These are phyloP conservation scores for Zanthoxylum bungeanum DNA, from an alignment of 345 rosid species.

Conservation along the genomic window DNA sequence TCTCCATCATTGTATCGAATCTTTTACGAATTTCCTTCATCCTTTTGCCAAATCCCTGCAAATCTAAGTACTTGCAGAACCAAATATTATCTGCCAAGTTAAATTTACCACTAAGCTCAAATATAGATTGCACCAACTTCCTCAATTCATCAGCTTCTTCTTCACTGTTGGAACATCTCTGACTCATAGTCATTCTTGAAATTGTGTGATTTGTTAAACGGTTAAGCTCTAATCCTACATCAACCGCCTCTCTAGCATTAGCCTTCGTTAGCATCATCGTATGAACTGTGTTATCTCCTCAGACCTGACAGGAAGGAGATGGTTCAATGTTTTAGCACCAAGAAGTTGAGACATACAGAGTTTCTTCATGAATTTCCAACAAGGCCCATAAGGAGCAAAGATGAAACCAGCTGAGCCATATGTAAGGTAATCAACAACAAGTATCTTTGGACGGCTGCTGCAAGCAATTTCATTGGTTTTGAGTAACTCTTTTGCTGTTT, in stretches of 20 bases:
- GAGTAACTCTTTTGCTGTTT: constrained; percentile 55
- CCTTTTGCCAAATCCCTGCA: constrained; percentile 42
- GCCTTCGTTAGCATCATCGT: constrained; percentile 30
- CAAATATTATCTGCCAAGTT: constrained; percentile 51
- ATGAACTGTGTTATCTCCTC: constrained; percentile 37
- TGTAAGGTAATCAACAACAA: constrained; percentile 46
- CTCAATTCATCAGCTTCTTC: constrained; percentile 40
- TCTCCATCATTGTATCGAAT: constrained; percentile 42
- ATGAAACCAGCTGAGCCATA: constrained; percentile 53
- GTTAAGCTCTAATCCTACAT: constrained; percentile 44
- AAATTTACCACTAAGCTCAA: constrained; percentile 41
- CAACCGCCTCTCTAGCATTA: constrained; percentile 24
- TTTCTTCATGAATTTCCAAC: constrained; percentile 70
- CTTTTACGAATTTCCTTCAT: constrained; percentile 31
- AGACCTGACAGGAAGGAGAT: constrained; percentile 31
- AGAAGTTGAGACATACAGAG: constrained; percentile 48
- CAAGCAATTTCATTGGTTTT: constrained; percentile 57
- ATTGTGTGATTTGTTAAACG: constrained; percentile 36
- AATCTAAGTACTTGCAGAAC: constrained; percentile 52
- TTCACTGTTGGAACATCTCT: constrained; percentile 34
- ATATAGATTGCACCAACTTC: constrained; percentile 34
- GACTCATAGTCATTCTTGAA: constrained; percentile 46
- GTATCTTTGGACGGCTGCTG: constrained; percentile 33
- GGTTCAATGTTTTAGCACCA: constrained; percentile 34
- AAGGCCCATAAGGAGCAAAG: constrained; percentile 57